Evolutionary conservation across 371 early-diverging fungal species (phyloP).

Genomic region (Mucor indicus): DNA sequence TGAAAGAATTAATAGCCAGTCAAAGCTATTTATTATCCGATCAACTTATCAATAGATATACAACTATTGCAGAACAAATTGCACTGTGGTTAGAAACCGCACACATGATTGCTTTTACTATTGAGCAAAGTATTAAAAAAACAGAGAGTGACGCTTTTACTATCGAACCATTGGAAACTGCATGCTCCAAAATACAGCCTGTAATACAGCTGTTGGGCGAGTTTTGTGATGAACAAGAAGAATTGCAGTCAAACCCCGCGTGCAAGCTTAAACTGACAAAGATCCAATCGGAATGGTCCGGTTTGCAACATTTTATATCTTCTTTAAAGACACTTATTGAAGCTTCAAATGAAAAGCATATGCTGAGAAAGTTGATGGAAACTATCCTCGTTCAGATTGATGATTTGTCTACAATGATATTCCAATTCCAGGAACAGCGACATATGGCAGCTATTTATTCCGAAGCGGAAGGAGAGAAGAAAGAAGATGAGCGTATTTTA

Average conservation of each 20-base stretch:
- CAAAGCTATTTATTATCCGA: constrained; percentile 11
- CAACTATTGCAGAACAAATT: constrained; percentile 18
- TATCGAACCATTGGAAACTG: background rate
- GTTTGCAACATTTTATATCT: constrained; percentile 38
- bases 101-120: constrained; percentile 35
- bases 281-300: constrained; percentile 49
- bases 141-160: background rate
- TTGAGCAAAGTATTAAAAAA: constrained; percentile 28
- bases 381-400: constrained; percentile 31
- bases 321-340: constrained; percentile 27
- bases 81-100: constrained; percentile 34
- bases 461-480: constrained; percentile 3
- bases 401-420: constrained; percentile 38
- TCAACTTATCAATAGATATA: constrained; percentile 13
- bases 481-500: constrained; percentile 41
- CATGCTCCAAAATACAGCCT: constrained; percentile 9
- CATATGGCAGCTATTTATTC: constrained; percentile 8
- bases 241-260: background rate
- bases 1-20: constrained; percentile 2
- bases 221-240: constrained; percentile 2
- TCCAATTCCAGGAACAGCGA: constrained; percentile 41
- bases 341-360: constrained; percentile 14
- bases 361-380: constrained; percentile 24
- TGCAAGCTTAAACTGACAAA: constrained; percentile 26
- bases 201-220: constrained; percentile 19